Percentiles rank a stretch among this genome's conserved stretches.
Evolutionary conservation across 2,329 filamentous ascomycete genomes (phyloP).

Genomic region (Ceratocystis cubensis): DNA sequence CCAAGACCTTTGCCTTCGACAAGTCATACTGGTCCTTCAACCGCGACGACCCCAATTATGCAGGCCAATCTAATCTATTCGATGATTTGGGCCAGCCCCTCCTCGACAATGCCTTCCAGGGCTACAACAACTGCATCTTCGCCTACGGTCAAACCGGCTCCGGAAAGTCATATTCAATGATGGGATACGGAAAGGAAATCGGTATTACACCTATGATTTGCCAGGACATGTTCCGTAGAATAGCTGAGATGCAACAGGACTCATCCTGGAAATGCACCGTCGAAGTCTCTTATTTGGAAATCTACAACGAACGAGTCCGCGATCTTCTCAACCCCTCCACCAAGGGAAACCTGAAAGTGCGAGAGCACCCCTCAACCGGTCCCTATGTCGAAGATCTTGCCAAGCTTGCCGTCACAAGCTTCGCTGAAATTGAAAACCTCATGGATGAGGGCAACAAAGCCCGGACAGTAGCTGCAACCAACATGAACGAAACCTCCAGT

Average conservation of each 20-base stretch:
- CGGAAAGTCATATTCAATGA: constrained; percentile 99
- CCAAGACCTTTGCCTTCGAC: constrained; percentile 90
- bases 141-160: constrained; percentile 97
- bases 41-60: constrained; percentile 66
- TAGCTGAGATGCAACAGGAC: constrained; percentile 56
- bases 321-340: constrained; percentile 90
- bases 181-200: constrained; percentile 93
- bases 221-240: constrained; percentile 91
- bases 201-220: constrained; percentile 96
- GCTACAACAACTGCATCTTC: constrained; percentile 99
- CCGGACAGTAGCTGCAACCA: constrained; percentile 90
- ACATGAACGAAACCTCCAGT: constrained; percentile 99
- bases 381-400: constrained; percentile 97
- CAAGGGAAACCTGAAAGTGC: constrained; percentile 91
- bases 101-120: constrained; percentile 93
- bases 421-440: constrained; percentile 88
- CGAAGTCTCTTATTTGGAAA: constrained; percentile 96
- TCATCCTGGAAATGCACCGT: constrained; percentile 77
- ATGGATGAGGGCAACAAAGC: constrained; percentile 99
- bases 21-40: constrained; percentile 97
- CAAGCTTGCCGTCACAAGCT: constrained; percentile 85
- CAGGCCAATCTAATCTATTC: constrained; percentile 81
- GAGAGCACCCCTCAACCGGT: constrained; percentile 93
- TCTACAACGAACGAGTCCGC: constrained; percentile 95
- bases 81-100: constrained; percentile 77